A percentile compares a stretch with the other conserved stretches of the same genome.
Evolutionary conservation across 1,284 basidiomycete genomes (phyloP).

Genomic region (Microstroma glucosiphilum): DNA sequence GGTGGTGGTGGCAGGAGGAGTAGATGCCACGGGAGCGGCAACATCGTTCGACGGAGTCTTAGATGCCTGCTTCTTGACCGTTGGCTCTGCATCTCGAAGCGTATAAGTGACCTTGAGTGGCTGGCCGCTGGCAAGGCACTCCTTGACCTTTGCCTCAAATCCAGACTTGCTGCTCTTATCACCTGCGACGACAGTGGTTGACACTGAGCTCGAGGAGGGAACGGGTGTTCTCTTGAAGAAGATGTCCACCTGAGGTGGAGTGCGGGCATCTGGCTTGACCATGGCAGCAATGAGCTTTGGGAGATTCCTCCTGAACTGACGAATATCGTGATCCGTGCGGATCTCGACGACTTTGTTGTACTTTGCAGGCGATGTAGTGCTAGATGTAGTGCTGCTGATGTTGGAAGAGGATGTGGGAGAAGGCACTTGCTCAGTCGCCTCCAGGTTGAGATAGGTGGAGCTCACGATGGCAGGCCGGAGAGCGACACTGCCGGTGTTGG

Average conservation of each 20-base stretch:
- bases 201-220: background rate
- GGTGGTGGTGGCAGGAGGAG: background rate
- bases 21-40: background rate
- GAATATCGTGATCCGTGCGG: no score
- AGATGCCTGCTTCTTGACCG: constrained; percentile 1
- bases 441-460: no score
- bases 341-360: no score
- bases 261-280: no score
- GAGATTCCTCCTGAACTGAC: no score
- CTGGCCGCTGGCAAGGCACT: background rate
- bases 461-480: no score
- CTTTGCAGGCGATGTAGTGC: no score
- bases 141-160: constrained; percentile 3
- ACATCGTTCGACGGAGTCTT: background rate
- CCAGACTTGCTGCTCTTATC: background rate
- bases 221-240: background rate
- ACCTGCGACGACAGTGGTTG: background rate
- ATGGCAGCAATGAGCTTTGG: no score
- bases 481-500: no score
- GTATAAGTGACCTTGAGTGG: constrained; percentile 15
- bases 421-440: no score
- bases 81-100: constrained; percentile 26
- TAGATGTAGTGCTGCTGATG: no score
- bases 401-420: no score
- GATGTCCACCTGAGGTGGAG: background rate